Base-by-base conservation (phyloP, 148 eudicot species). In the Heliamphora exappendiculata region DNA sequence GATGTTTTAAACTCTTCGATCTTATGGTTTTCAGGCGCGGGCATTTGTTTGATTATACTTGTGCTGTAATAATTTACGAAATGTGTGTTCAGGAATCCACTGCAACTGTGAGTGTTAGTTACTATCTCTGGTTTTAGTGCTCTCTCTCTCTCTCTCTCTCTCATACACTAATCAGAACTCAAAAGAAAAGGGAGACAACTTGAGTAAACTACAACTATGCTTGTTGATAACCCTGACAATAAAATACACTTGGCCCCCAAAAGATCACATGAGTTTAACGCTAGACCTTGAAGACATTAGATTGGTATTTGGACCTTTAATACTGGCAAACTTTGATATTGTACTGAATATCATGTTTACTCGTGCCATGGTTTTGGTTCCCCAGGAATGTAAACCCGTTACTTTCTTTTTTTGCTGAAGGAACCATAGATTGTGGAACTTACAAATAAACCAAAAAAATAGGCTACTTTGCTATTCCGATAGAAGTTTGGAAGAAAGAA, bases 51-150 rank as follows among this genome's bases (percentile, higher is more conserved):
- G 98, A 96, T 82, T 87, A 93, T 79, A 91, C 93, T 20, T 96
- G 90, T 81, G 97, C 98, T 54, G 85, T 88, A 36, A 79, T 88
- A 78, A 54, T 96, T 28, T 96, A 96, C 72, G 99, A 96, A 83
- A 89, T 96, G 99, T 96, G 99, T 84, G 80, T 93, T 75, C 83
- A 91, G 79, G 99, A 91, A 77, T 89, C 97, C 71, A 85, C 80
- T 76, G 99, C 99, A 59, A 96, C 93, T 81, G 99, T 95, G 81
- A 88, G 98, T 85, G 39, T 67, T 69, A 39, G 69, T 44, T 41
- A 44, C 72, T 45, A 72, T 69, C 79, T 66, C 39, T 79, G 50
- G 57, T 75, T 58, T 65, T 8, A 19, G 39, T 42, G 11, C 74
- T 16, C 58, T 50, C 42, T 58, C 1, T 58, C 51, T 49, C 12